Percentiles rank a stretch among this genome's conserved stretches.
Conservation (phyloP, 768 basidiomycete species). For the Tylopilus felleus region DNA sequence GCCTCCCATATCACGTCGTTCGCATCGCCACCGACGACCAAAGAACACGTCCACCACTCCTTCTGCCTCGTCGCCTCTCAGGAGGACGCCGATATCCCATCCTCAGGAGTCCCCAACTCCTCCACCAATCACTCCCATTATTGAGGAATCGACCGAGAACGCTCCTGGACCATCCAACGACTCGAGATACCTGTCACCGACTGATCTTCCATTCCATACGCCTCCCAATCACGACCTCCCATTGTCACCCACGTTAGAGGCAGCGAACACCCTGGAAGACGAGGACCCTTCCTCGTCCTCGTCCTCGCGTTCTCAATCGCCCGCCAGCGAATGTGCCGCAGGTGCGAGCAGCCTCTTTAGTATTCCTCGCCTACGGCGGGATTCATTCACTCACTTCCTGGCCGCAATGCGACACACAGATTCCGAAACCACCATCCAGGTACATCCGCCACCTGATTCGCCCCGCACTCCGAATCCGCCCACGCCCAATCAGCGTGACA, state of each 20-base stretch:
- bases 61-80: constrained; percentile 63
- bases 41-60: constrained; percentile 41
- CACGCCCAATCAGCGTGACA: constrained; percentile 81
- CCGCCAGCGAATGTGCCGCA: constrained; percentile 51
- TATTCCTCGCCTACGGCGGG: constrained; percentile 63
- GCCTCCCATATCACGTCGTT: constrained; percentile 45
- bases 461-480: constrained; percentile 77
- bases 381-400: constrained; percentile 64
- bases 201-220: constrained; percentile 60
- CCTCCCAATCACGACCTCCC: constrained; percentile 49
- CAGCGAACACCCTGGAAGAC: constrained; percentile 21
- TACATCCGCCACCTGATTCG: constrained; percentile 78
- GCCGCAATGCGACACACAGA: constrained; percentile 59
- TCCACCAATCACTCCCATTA: constrained; percentile 76
- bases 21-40: constrained; percentile 59
- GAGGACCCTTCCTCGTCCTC: constrained; percentile 25
- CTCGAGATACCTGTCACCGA: constrained; percentile 56
- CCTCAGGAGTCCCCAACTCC: constrained; percentile 48
- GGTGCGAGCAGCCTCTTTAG: constrained; percentile 84
- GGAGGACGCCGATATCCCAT: constrained; percentile 45
- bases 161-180: constrained; percentile 50
- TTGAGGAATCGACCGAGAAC: constrained; percentile 54
- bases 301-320: constrained; percentile 58
- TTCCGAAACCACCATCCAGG: constrained; percentile 64
- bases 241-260: constrained; percentile 32